These are phyloP conservation scores for Chlorella variabilis DNA, from an alignment of 163 green algal species.

Conservation along the genomic window DNA sequence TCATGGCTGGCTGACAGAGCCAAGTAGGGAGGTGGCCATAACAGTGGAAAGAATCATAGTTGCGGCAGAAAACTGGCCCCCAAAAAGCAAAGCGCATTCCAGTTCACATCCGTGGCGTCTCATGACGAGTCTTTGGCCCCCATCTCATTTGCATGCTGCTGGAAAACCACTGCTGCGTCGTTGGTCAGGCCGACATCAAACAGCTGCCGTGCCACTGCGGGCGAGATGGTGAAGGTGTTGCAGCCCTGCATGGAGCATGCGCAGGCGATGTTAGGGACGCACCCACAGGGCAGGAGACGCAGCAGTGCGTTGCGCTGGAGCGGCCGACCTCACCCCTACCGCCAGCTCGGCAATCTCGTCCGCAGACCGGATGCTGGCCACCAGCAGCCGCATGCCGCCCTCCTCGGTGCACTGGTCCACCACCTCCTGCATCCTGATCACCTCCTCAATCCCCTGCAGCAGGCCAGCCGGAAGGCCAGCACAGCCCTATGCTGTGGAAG, in stretches of 20 bases:
- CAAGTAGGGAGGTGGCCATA: too few species aligned
- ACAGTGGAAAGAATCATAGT: not conserved
- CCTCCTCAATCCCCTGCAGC: conserved; percentile 52
- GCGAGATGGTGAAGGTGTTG: conserved; percentile 88
- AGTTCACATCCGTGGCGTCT: too few species aligned
- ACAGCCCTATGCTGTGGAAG: too few species aligned
- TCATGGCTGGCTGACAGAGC: too few species aligned
- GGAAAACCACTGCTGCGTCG: conserved; percentile 73
- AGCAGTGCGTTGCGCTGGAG: not conserved
- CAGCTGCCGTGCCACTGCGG: conserved; percentile 70
- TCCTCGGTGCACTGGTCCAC: conserved; percentile 45
- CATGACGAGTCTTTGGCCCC: too few species aligned
- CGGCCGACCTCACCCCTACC: conserved; percentile 36
- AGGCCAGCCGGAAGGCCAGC: too few species aligned
- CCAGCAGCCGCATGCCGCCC: conserved; percentile 73
- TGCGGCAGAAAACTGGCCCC: too few species aligned
- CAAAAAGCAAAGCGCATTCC: too few species aligned
- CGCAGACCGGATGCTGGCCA: conserved; percentile 72
- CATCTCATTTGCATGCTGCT: conserved; percentile 70
- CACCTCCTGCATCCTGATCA: conserved; percentile 73
- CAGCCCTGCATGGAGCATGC: conserved; percentile 55
- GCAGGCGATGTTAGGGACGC: not conserved
- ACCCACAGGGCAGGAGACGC: too few species aligned
- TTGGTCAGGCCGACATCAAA: conserved; percentile 71
- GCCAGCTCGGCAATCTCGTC: conserved; percentile 72